A percentile compares a stretch with the other conserved stretches of the same genome.
phyloP scores from a whole-genome alignment of 345 rosid genomes.

The Boechera divaricarpa region DNA sequence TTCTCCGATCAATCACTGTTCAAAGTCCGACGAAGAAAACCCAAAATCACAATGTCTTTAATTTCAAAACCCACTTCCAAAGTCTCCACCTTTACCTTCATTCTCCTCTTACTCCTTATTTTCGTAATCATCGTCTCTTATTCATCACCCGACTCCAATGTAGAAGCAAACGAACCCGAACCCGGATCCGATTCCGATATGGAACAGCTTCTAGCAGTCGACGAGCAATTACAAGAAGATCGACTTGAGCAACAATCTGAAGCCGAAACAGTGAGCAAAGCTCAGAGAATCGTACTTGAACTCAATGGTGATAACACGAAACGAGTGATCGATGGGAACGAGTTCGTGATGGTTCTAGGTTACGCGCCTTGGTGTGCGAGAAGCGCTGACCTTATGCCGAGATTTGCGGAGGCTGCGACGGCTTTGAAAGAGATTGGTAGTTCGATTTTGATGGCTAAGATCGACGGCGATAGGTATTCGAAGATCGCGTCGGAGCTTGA shows the following conservation, averaged over 20 bases:
- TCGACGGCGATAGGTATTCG: constrained; percentile 80
- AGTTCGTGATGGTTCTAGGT: constrained; percentile 76
- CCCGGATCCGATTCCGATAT: constrained; percentile 45
- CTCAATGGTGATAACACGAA: constrained; percentile 60
- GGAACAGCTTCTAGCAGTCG: constrained; percentile 68
- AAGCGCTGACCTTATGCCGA: constrained; percentile 94
- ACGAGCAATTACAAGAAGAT: constrained; percentile 56
- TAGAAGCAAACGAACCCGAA: constrained; percentile 24
- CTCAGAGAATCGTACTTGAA: constrained; percentile 81
- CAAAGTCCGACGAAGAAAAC: constrained; percentile 1
- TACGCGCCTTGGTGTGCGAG: constrained; percentile 90
- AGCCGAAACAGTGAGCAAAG: constrained; percentile 75
- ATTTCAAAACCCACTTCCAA: constrained; percentile 51
- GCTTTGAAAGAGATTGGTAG: constrained; percentile 67
- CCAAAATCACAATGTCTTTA: neutral
- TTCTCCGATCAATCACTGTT: constrained; percentile 23
- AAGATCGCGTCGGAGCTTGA: constrained; percentile 66
- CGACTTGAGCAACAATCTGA: constrained; percentile 55
- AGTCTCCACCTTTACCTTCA: constrained; percentile 51
- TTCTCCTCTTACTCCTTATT: constrained; percentile 51
- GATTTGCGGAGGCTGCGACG: constrained; percentile 83
- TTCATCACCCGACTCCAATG: constrained; percentile 1
- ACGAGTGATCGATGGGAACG: constrained; percentile 57
- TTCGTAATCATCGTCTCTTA: constrained; percentile 33
- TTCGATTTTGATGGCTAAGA: constrained; percentile 73